Base-by-base conservation (phyloP, 192 early-diverging fungal genomes). In the Spizellomyces punctatus region DNA sequence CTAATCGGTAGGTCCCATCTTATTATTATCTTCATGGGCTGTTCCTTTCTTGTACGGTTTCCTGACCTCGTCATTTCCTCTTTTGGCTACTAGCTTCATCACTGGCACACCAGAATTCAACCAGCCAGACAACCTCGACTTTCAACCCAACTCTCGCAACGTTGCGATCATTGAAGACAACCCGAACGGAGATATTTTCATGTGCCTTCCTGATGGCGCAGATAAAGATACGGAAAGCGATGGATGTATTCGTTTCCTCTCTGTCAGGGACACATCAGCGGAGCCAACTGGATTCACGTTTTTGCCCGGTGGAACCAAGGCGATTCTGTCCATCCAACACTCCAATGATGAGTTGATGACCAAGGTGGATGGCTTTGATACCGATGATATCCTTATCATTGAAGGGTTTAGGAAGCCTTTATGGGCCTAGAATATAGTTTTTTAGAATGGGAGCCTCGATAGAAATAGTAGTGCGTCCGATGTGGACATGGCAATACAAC, bases 141-240 rank as follows among this genome's bases (percentile, higher is more conserved):
- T 56, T 7, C 54, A 56, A 56, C 54, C 54, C n/a, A n/a, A 56
- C n/a, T 56, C 54, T 56, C n/a, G 54, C 54, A 56, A 56, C 7
- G n/a, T 56, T 22, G 54, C 54, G n/a, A 22, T 56, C 54, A 56
- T 56, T 0, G 54, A 56, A 56, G 7, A 56, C 22, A 22, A n/a
- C 54, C n/a, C 54, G 4, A 19, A n/a, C n/a, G 54, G 54, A n/a
- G 54, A 56, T 7, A 22, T 56, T 22, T 56, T n/a, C n/a, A 56
- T 56, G 22, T 56, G 54, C 22, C 54, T 56, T 22, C 54, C 54
- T n/a, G 54, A 56, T 56, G 54, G 54, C 7, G n/a, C 5, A 22
- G 54, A 56, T 56, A 22, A 56, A 19, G 54, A 56, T 7, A n/a
- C n/a, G 6, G 54, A 56, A 56, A 56, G 54, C 54, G 54, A 56